These are phyloP conservation scores for Pseudogymnoascus sp. DNA, from an alignment of 2,329 filamentous ascomycete species.

Conservation along the genomic window DNA sequence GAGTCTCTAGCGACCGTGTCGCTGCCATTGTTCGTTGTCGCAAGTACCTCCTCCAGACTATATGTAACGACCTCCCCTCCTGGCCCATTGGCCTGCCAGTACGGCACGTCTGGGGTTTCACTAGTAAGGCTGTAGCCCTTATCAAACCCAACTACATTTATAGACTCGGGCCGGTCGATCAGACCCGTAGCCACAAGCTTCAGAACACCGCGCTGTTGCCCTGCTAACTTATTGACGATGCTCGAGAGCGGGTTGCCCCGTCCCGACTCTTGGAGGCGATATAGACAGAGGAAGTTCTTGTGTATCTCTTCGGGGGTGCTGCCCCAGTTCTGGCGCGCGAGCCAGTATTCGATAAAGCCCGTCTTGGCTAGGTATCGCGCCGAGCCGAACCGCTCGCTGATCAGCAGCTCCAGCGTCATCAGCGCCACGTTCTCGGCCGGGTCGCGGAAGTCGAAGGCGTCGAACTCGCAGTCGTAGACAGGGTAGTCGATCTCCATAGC, in stretches of 20 bases:
- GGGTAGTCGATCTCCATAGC: slow-evolving; percentile 42
- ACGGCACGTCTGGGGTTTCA: not conserved
- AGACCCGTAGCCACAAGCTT: slow-evolving; percentile 21
- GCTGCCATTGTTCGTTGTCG: slow-evolving; percentile 23
- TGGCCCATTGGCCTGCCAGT: not conserved
- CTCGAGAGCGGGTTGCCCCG: not conserved
- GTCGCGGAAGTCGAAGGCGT: slow-evolving; percentile 55
- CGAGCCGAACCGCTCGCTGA: slow-evolving; percentile 46
- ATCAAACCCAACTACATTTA: slow-evolving; percentile 27
- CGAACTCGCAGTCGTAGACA: slow-evolving; percentile 47
- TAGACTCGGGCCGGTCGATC: slow-evolving; percentile 37
- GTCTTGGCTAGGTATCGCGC: slow-evolving; percentile 50
- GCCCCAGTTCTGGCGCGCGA: slow-evolving; percentile 65
- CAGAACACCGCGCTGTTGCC: slow-evolving; percentile 17
- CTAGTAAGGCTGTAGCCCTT: not conserved
- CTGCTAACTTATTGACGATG: not conserved
- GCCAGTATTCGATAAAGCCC: slow-evolving; percentile 63
- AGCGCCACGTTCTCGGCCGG: slow-evolving; percentile 53
- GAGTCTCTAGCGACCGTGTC: slow-evolving; percentile 15
- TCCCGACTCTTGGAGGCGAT: slow-evolving; percentile 28
- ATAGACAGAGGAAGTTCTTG: slow-evolving; percentile 39
- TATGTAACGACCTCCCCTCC: not conserved
- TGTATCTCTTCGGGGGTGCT: slow-evolving; percentile 41
- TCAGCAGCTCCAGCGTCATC: slow-evolving; percentile 47
- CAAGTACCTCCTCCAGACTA: not conserved